phyloP scores from a whole-genome alignment of 306 rosid species.

The Rubus parviflorus region DNA sequence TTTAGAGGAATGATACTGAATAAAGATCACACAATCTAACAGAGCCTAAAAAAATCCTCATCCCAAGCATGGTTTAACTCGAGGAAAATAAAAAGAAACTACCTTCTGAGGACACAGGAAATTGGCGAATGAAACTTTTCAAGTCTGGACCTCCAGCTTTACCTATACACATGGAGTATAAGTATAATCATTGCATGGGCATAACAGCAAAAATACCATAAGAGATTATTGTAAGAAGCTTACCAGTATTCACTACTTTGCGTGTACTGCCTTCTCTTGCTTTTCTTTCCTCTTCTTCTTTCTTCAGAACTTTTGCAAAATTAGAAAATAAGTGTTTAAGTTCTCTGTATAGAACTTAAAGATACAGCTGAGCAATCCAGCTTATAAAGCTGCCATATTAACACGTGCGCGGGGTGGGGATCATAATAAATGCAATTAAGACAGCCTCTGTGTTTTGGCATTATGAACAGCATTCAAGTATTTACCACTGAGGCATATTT shows the following conservation, averaged over 20 bases:
- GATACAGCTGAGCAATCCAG: not conserved
- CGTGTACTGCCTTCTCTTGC: conserved; percentile 57
- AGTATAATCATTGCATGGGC: conserved; percentile 20
- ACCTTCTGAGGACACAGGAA: conserved; percentile 73
- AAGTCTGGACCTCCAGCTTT: conserved; percentile 73
- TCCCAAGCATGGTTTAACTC: not conserved
- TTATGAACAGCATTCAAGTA: not conserved
- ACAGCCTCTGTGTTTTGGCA: not conserved
- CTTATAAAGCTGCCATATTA: not conserved
- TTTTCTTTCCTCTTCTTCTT: conserved; percentile 80
- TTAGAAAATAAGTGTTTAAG: conserved; percentile 27
- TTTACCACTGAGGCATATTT: not conserved
- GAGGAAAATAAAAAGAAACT: not conserved
- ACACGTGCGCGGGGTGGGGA: not conserved
- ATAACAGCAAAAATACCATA: conserved; percentile 15
- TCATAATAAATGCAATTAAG: not conserved
- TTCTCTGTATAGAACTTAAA: conserved; percentile 19
- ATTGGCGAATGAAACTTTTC: conserved; percentile 79
- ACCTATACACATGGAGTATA: conserved; percentile 36
- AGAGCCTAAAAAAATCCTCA: not conserved
- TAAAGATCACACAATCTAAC: not conserved
- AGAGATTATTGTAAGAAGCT: conserved; percentile 27
- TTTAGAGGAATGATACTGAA: not conserved
- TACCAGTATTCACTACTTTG: conserved; percentile 56
- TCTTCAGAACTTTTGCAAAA: conserved; percentile 64